Conservation (phyloP, 176 grass and related monocot species). For the Eleusine coracana region DNA sequence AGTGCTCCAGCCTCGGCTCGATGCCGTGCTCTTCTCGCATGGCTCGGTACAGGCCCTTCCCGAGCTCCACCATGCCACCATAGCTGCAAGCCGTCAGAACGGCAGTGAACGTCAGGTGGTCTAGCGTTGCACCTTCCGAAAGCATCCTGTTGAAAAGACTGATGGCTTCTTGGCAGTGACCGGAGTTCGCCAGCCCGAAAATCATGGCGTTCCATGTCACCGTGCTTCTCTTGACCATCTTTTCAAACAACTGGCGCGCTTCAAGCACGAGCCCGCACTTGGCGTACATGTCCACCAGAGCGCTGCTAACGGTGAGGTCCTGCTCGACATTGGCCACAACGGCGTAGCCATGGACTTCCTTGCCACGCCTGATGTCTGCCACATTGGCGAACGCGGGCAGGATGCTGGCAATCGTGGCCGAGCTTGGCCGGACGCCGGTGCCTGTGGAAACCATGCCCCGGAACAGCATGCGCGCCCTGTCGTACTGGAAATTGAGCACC, state of each 20-base stretch:
- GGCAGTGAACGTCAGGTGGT: constrained; percentile 70
- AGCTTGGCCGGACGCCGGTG: constrained; percentile 41
- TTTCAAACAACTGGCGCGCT: constrained; percentile 49
- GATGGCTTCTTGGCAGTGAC: constrained; percentile 58
- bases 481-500: constrained; percentile 60
- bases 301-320: constrained; percentile 53
- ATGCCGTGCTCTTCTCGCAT: constrained; percentile 54
- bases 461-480: constrained; percentile 48
- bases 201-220: constrained; percentile 82
- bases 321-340: constrained; percentile 37
- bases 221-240: constrained; percentile 50
- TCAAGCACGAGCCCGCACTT: constrained; percentile 58
- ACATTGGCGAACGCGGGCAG: constrained; percentile 63
- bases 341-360: constrained; percentile 62
- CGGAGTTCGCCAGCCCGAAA: constrained; percentile 65
- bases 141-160: constrained; percentile 52
- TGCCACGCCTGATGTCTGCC: constrained; percentile 56
- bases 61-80: constrained; percentile 54
- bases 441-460: constrained; percentile 43
- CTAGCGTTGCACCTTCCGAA: constrained; percentile 5
- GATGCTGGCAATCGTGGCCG: constrained; percentile 56
- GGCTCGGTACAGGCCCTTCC: constrained; percentile 43
- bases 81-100: constrained; percentile 65
- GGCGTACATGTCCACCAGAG: constrained; percentile 69
- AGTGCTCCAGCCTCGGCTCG: constrained; percentile 65